A percentile compares a stretch with the other conserved stretches of the same genome.
Conservation (phyloP, 2,329 filamentous ascomycete species). For the Penicillium sp. region DNA sequence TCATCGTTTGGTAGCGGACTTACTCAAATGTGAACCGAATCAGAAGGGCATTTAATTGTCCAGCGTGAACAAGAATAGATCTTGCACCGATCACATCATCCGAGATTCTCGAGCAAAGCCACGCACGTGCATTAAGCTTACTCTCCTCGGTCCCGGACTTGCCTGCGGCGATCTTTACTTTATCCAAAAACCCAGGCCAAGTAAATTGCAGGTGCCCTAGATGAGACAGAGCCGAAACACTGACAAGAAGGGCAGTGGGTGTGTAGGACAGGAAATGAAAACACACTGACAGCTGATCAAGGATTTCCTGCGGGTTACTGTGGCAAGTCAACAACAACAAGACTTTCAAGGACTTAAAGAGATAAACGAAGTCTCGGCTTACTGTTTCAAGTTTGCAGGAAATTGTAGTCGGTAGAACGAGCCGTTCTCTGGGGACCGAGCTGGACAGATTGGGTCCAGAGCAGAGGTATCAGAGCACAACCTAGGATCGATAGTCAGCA, state of each 20-base stretch:
- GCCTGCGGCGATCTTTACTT: slow-evolving; percentile 17
- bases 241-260: slow-evolving; percentile 17
- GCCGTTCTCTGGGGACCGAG: slow-evolving; percentile 7
- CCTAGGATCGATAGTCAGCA: too few relatives aligned
- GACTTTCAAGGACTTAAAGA: too few relatives aligned
- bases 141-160: slow-evolving; percentile 1
- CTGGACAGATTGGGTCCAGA: slow-evolving; percentile 13
- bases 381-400: slow-evolving; percentile 1
- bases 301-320: too few relatives aligned
- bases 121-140: too few relatives aligned
- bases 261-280: slow-evolving; percentile 16
- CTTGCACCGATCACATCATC: slow-evolving; percentile 1
- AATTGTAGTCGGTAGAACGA: slow-evolving; percentile 16
- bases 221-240: slow-evolving; percentile 18
- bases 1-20: too few relatives aligned
- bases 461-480: neutral
- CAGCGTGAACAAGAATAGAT: too few relatives aligned
- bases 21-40: too few relatives aligned
- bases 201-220: slow-evolving; percentile 19
- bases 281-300: neutral
- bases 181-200: slow-evolving; percentile 18
- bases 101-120: too few relatives aligned
- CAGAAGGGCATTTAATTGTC: too few relatives aligned
- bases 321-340: too few relatives aligned
- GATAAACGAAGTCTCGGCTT: too few relatives aligned